A percentile compares a stretch with the other conserved stretches of the same genome.
Evolutionary conservation across 75 land plant species (phyloP).

Genomic region (Gnetum montanum): DNA sequence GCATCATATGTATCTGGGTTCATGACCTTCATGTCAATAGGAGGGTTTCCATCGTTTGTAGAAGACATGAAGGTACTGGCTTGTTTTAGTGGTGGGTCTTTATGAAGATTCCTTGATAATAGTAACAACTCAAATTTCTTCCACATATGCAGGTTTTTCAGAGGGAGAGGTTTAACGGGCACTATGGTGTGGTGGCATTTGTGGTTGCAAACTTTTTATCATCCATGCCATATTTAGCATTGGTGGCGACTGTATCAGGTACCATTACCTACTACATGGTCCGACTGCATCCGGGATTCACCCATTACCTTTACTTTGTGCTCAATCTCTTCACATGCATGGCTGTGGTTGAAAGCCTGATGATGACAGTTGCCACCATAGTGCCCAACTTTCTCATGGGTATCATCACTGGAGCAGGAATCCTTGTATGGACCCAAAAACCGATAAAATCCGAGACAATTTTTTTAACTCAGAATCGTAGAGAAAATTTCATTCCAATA

Average conservation of each 20-base stretch:
- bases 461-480: too few relatives aligned
- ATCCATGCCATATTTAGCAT: slow-evolving; percentile 42
- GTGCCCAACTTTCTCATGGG: slow-evolving; percentile 56
- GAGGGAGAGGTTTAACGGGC: slow-evolving; percentile 58
- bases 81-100: background rate
- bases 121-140: too few relatives aligned
- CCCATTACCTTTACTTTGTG: slow-evolving; percentile 30
- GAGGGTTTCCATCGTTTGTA: slow-evolving; percentile 81
- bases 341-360: slow-evolving; percentile 40
- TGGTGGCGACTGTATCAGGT: slow-evolving; percentile 25
- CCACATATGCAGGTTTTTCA: slow-evolving; percentile 32
- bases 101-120: too few relatives aligned
- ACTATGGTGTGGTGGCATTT: slow-evolving; percentile 56
- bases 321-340: slow-evolving; percentile 31
- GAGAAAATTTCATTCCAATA: too few relatives aligned
- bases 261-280: slow-evolving; percentile 32
- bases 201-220: slow-evolving; percentile 57
- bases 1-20: slow-evolving; percentile 52
- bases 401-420: slow-evolving; percentile 42
- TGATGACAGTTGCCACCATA: slow-evolving; percentile 44
- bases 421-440: slow-evolving; percentile 29
- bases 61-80: slow-evolving; percentile 83
- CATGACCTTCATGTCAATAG: slow-evolving; percentile 84
- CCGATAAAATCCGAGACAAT: too few relatives aligned
- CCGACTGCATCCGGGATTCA: slow-evolving; percentile 18